These are phyloP conservation scores for Septoria linicola DNA, from an alignment of 2,329 filamentous ascomycete genomes.

Conservation along the genomic window DNA sequence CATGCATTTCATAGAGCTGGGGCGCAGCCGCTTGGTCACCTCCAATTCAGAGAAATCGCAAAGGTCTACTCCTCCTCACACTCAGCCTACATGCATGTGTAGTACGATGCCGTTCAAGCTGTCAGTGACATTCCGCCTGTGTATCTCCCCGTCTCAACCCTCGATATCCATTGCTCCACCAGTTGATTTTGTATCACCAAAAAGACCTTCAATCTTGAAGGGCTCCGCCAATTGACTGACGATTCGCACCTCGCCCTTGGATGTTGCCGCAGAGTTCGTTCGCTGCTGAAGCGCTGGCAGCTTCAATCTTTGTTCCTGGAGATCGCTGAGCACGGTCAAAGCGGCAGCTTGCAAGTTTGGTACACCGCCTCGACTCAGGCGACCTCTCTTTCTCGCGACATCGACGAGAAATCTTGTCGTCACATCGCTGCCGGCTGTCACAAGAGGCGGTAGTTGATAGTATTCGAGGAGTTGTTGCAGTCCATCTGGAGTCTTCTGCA, in stretches of 20 bases:
- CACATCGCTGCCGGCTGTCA: conserved; percentile 66
- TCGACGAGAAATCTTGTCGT: conserved; percentile 92
- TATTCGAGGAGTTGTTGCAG: conserved; percentile 76
- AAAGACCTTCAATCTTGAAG: conserved; percentile 91
- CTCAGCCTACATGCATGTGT: neutral
- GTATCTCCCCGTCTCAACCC: conserved; percentile 8
- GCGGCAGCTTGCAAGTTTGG: conserved; percentile 86
- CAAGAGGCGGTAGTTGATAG: conserved; percentile 80
- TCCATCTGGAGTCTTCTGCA: conserved; percentile 71
- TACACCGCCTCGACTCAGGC: conserved; percentile 82
- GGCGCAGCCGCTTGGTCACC: too few relatives aligned
- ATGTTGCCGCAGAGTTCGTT: conserved; percentile 34
- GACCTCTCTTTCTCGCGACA: conserved; percentile 87
- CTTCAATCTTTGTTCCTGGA: conserved; percentile 83
- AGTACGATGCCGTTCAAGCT: neutral
- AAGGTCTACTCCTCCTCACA: neutral
- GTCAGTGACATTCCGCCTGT: neutral
- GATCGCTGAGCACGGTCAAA: conserved; percentile 92
- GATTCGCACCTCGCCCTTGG: conserved; percentile 74
- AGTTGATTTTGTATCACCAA: conserved; percentile 57
- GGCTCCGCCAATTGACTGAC: conserved; percentile 91
- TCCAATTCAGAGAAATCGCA: too few relatives aligned
- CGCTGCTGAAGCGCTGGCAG: conserved; percentile 41
- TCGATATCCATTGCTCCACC: conserved; percentile 30
- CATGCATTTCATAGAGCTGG: too few relatives aligned